phyloP scores from a whole-genome alignment of 2,329 filamentous ascomycete species.

The Mycosphaerelloides madeirae region DNA sequence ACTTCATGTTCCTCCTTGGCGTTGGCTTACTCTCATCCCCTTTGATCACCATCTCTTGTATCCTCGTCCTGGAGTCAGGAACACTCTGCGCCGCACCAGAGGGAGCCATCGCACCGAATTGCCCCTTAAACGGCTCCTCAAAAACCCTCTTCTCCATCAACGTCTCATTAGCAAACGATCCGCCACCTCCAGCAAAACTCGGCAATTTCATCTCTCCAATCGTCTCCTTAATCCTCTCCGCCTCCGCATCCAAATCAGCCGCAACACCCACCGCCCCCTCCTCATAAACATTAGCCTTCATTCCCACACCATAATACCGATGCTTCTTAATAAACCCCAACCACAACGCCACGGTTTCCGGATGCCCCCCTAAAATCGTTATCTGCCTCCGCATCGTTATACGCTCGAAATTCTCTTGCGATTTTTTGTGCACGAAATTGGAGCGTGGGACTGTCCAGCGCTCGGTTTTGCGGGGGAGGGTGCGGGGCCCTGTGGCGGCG shows the following conservation, averaged over 20 bases:
- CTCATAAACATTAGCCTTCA: conserved; percentile 98
- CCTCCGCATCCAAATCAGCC: conserved; percentile 34
- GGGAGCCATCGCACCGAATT: background rate
- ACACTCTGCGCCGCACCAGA: background rate
- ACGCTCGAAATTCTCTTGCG: conserved; percentile 94
- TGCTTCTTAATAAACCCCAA: conserved; percentile 87
- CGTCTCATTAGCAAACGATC: no score
- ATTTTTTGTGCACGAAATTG: conserved; percentile 95
- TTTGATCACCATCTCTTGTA: no score
- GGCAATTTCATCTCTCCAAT: conserved; percentile 22
- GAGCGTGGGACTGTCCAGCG: conserved; percentile 88
- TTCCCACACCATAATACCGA: conserved; percentile 90
- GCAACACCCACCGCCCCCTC: conserved; percentile 54
- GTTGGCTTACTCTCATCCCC: no score
- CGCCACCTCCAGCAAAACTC: background rate
- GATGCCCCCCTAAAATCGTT: conserved; percentile 86
- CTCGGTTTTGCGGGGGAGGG: conserved; percentile 80
- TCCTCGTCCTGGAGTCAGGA: background rate
- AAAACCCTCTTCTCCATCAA: background rate
- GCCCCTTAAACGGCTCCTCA: background rate
- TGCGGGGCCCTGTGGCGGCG: conserved; percentile 77
- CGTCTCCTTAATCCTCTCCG: conserved; percentile 24
- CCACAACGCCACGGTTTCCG: conserved; percentile 86
- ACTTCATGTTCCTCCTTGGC: no score
- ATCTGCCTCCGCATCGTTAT: conserved; percentile 81